Evolutionary conservation across 768 basidiomycete species (phyloP).

Genomic region (Gloeophyllum trabeum): DNA sequence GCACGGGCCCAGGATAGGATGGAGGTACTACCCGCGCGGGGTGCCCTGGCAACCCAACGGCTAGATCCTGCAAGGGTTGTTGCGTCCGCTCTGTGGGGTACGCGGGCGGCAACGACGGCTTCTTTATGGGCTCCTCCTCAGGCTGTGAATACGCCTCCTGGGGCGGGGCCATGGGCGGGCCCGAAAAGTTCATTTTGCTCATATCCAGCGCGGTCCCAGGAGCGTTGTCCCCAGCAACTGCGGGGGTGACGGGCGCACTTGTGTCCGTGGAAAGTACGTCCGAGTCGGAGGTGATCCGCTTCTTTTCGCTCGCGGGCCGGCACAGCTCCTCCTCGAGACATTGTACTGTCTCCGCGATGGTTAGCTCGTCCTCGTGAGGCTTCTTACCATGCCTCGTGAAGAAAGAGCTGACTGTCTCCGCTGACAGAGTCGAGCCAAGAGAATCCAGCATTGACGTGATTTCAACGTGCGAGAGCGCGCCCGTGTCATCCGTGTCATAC

Average conservation of each 20-base stretch:
- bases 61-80: constrained; percentile 20
- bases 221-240: constrained; percentile 31
- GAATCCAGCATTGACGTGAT: constrained; percentile 94
- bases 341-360: constrained; percentile 66
- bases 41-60: constrained; percentile 11
- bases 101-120: constrained; percentile 1
- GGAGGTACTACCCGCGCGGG: constrained; percentile 9
- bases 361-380: constrained; percentile 58
- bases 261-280: constrained; percentile 26
- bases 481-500: constrained; percentile 83
- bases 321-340: constrained; percentile 81
- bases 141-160: constrained; percentile 5
- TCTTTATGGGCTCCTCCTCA: neutral
- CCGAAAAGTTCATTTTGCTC: constrained; percentile 52
- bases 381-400: constrained; percentile 62
- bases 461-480: constrained; percentile 68
- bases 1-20: constrained; percentile 1
- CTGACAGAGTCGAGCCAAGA: constrained; percentile 84
- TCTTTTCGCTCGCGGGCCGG: constrained; percentile 62
- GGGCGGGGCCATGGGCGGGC: constrained; percentile 26
- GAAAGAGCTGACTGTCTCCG: constrained; percentile 70
- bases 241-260: constrained; percentile 45
- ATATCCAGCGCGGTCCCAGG: constrained; percentile 21
- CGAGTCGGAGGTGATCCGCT: constrained; percentile 43
- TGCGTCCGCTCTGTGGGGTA: constrained; percentile 35